phyloP scores from a whole-genome alignment of 768 basidiomycete genomes.

The Collybia nuda region DNA sequence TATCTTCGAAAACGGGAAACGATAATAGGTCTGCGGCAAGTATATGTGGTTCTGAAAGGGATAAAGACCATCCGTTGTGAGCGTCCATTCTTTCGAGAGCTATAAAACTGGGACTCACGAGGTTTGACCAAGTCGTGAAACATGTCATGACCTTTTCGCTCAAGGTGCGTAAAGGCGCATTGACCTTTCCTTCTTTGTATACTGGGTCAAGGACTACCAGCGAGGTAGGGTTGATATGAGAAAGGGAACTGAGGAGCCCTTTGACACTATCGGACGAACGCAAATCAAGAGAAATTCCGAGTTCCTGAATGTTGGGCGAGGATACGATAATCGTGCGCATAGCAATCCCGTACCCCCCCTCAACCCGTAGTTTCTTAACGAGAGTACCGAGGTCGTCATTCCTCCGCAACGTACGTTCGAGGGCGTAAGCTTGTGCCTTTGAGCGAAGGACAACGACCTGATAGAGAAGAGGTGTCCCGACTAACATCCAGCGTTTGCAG shows the following conservation, averaged over 20 bases:
- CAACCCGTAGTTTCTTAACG: constrained; percentile 23
- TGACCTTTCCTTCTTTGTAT: too few species aligned
- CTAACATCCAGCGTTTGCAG: constrained; percentile 22
- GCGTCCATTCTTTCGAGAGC: too few species aligned
- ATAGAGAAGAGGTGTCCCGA: constrained; percentile 22
- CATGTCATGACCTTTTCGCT: too few species aligned
- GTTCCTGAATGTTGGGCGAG: background rate
- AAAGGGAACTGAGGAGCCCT: background rate
- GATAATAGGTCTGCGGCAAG: too few species aligned
- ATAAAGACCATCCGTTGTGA: too few species aligned
- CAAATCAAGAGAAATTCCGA: background rate
- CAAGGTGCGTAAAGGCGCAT: too few species aligned
- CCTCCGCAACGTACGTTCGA: constrained; percentile 12
- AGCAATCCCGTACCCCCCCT: constrained; percentile 15
- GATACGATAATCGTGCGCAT: constrained; percentile 7
- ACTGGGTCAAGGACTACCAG: background rate
- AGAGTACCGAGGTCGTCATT: constrained; percentile 16
- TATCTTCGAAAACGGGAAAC: too few species aligned
- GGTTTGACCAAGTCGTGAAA: too few species aligned
- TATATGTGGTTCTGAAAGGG: too few species aligned
- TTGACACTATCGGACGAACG: background rate
- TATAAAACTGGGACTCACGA: too few species aligned
- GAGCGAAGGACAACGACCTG: constrained; percentile 21
- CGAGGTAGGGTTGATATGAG: background rate
- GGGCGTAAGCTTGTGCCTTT: constrained; percentile 17